Base-by-base conservation (phyloP, 1,139 yeast genomes). In the Kodamaea alishanica region DNA sequence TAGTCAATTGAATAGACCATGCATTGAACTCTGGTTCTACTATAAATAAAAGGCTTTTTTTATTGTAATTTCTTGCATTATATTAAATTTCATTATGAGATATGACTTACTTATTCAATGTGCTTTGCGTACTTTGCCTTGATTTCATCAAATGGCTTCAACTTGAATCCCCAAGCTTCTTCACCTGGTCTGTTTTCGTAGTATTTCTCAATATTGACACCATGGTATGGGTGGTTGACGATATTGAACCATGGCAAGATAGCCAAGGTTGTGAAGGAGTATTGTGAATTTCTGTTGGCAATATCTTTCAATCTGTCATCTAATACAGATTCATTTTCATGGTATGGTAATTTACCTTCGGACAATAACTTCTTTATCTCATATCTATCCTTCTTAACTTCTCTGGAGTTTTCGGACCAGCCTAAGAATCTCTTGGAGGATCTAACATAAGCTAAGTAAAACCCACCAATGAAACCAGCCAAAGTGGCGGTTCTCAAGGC, bases 231-330 rank as follows among this genome's bases (percentile, higher is more conserved):
- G 62, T 87, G 96, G 56, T 80, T 67, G 36, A 82, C 89, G 48
- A 84, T 67, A 65, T 87, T 87, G 70, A 87, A 85, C 89, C 90
- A 83, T 28, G 95, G 95, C 54, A 86, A 63, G 47, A 84, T 58
- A 41, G 82, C 79, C 53, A 82, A 58, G 42, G 73, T 66, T 43
- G 78, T 63, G 53, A 79, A 81, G 6, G 95, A 79, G 58, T 80
- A 81, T 52, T 82, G 85, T 22, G 95, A 83, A 70, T 85, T 84
- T 67, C 89, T 78, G 55, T 85, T 81, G 47, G 95, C 81, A 49
- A 84, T 71, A 52, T 81, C 85, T 61, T 86, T 86, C 55, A 82
- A 64, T 70, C 89, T 79, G 49, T 81, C 85, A 42, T 80, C 76
- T 60, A 86, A 72, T 23, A 63, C 65, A 28, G 82, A 73, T 56